Evolutionary conservation across 805 yeast genomes (phyloP).

Genomic region (Sugiyamaella floridensis): DNA sequence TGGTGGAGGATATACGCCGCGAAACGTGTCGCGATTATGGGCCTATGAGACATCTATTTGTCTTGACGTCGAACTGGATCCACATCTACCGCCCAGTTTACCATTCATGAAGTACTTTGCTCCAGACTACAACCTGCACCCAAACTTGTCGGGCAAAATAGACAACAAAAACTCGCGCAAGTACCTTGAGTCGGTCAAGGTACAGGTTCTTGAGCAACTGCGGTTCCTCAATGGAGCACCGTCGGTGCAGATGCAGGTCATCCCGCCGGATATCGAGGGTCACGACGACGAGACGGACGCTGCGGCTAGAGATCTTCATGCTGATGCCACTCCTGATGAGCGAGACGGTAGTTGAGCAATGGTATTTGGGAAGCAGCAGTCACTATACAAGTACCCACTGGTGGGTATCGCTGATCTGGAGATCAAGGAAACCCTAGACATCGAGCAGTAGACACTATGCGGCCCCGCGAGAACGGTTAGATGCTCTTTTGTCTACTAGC

Average conservation of each 20-base stretch:
- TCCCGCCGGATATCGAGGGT: conserved; percentile 60
- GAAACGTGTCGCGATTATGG: conserved; percentile 96
- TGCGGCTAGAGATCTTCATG: conserved; percentile 28
- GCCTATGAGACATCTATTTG: conserved; percentile 85
- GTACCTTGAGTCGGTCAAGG: conserved; percentile 72
- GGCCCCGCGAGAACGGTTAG: too few relatives aligned
- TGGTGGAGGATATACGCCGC: conserved; percentile 97
- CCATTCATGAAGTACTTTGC: conserved; percentile 81
- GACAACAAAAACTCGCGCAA: conserved; percentile 82
- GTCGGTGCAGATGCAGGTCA: conserved; percentile 82
- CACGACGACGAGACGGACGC: conserved; percentile 33
- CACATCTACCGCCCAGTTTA: conserved; percentile 63
- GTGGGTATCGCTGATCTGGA: too few relatives aligned
- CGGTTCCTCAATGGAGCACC: conserved; percentile 86
- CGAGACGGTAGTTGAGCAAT: background rate
- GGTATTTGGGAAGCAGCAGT: background rate
- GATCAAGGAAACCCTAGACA: too few relatives aligned
- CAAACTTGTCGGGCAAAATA: conserved; percentile 66
- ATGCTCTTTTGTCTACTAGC: too few relatives aligned
- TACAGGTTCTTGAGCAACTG: conserved; percentile 71
- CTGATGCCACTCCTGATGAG: conserved; percentile 18
- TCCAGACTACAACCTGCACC: conserved; percentile 87
- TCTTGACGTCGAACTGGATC: conserved; percentile 67
- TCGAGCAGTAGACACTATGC: too few relatives aligned
- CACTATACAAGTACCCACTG: background rate